These are phyloP conservation scores for Verruconis gallopava DNA, from an alignment of 2,329 filamentous ascomycete genomes.

Conservation along the genomic window DNA sequence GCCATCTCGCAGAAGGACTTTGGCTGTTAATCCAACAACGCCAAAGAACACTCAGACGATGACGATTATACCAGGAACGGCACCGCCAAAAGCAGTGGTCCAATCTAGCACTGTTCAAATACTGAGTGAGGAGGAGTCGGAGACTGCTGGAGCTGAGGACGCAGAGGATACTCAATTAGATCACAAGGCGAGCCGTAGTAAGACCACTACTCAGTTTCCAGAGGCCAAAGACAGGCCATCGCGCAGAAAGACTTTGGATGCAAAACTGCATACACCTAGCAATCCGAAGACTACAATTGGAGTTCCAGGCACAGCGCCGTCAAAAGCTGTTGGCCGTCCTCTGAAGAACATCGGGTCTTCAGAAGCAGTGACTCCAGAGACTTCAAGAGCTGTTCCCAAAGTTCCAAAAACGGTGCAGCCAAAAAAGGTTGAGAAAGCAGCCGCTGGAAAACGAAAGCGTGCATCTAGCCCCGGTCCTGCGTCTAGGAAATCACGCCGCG, in stretches of 20 bases:
- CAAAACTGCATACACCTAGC: constrained; percentile 1
- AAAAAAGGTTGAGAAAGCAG: constrained; percentile 6
- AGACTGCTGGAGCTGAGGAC: background rate
- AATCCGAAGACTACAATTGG: background rate
- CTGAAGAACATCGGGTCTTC: background rate
- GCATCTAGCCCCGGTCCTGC: constrained; percentile 7
- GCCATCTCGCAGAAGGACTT: constrained; percentile 2
- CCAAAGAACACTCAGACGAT: background rate
- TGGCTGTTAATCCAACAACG: constrained; percentile 2
- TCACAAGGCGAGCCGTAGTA: too few relatives aligned
- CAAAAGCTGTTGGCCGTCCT: constrained; percentile 3
- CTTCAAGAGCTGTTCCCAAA: constrained; percentile 13
- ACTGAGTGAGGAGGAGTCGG: background rate
- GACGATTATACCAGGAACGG: constrained; percentile 3
- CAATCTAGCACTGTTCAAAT: background rate
- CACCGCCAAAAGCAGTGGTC: constrained; percentile 4
- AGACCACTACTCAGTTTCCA: background rate
- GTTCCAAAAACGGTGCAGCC: constrained; percentile 11
- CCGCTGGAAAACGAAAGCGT: constrained; percentile 7
- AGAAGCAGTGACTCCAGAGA: constrained; percentile 10
- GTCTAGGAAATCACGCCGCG: constrained; percentile 1
- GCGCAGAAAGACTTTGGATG: constrained; percentile 3
- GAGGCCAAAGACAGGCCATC: background rate
- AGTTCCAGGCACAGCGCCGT: constrained; percentile 6
- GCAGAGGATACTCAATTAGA: background rate